These are phyloP conservation scores for Paecilomyces niveus DNA, from an alignment of 2,329 filamentous ascomycete genomes.

Conservation along the genomic window DNA sequence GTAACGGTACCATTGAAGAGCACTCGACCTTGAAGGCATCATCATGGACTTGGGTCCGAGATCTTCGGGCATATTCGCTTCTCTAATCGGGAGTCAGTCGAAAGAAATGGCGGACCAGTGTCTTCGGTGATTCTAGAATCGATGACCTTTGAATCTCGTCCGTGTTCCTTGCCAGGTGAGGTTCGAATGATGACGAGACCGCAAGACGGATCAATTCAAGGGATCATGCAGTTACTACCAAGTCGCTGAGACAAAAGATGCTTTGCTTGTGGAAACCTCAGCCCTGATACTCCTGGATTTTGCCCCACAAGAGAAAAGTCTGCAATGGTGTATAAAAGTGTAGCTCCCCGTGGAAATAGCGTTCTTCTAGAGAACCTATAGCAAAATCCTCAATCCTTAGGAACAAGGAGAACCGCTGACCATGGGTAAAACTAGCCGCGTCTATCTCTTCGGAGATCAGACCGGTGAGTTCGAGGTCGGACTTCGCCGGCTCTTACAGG, in stretches of 20 bases:
- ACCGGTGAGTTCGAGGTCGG: constrained; percentile 36
- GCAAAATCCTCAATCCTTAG: neutral
- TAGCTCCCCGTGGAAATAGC: neutral
- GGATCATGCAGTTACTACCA: neutral
- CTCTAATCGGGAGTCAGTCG: neutral
- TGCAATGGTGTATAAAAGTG: neutral
- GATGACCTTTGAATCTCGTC: neutral
- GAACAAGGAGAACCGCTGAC: neutral
- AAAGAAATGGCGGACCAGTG: neutral
- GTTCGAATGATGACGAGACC: neutral
- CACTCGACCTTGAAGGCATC: neutral
- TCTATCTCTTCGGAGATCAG: constrained; percentile 43
- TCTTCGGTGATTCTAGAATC: neutral
- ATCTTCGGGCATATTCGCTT: neutral
- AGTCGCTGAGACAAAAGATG: neutral
- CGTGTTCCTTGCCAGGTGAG: neutral
- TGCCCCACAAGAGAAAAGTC: neutral
- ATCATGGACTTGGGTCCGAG: neutral
- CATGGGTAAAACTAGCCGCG: constrained; percentile 24
- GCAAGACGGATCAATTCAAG: neutral
- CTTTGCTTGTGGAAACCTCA: neutral
- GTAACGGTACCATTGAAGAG: neutral
- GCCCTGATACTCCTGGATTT: neutral
- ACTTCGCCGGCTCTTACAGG: constrained; percentile 33
- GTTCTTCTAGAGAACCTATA: neutral